These are phyloP conservation scores for Fusarium paranaense DNA, from an alignment of 2,329 filamentous ascomycete species.

Conservation along the genomic window DNA sequence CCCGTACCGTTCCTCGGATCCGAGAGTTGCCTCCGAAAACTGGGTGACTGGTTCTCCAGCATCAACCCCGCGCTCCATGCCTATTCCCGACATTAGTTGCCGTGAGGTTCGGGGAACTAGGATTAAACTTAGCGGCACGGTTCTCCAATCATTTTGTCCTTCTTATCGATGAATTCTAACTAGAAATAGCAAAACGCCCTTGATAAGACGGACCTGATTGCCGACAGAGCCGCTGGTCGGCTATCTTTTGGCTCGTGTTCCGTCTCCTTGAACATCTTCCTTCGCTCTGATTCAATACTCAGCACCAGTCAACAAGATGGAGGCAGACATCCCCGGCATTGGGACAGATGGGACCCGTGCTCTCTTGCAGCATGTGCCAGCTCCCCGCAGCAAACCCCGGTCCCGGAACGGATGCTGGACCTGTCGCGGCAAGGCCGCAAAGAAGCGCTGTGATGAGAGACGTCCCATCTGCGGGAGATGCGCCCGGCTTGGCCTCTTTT, in stretches of 20 bases:
- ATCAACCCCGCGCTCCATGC: not conserved
- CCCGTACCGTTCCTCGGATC: not conserved
- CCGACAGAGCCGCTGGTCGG: not conserved
- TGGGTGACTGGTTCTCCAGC: not conserved
- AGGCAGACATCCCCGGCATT: not conserved
- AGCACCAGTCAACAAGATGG: not conserved
- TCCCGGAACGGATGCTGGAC: constrained; percentile 42
- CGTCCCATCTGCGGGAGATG: constrained; percentile 43
- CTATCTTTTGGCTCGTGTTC: not conserved
- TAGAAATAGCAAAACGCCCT: not conserved
- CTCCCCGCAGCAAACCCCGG: constrained; percentile 4
- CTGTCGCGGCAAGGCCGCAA: constrained; percentile 46
- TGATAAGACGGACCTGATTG: not conserved
- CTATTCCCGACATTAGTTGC: not conserved
- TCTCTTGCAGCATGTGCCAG: not conserved
- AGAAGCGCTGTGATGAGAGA: constrained; percentile 43
- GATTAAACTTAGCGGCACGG: not conserved
- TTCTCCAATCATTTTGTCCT: not conserved
- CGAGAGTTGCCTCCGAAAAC: not conserved
- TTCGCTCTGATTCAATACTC: not conserved
- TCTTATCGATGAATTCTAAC: not conserved
- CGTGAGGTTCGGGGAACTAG: not conserved
- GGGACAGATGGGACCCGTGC: not conserved
- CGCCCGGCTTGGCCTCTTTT: constrained; percentile 38
- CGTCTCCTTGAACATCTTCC: not conserved